Base-by-base conservation (phyloP, 345 rosid genomes). In the Citrus sinensis region DNA sequence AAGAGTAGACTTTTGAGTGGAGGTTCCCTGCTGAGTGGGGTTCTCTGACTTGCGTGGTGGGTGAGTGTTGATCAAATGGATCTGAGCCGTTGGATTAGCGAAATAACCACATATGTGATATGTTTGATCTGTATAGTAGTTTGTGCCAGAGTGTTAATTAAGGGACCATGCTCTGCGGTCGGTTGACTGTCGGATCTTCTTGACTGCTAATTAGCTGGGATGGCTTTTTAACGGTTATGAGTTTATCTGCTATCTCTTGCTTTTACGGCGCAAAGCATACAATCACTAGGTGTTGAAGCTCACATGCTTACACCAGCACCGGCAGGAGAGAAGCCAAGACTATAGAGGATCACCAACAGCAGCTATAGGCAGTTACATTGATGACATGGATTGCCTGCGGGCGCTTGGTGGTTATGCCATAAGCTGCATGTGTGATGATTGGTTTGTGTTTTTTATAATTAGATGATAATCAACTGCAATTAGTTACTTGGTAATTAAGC, bases 161-260 rank as follows among this genome's bases (percentile, higher is more conserved):
- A 63, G 76, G 76, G 22, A 60, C 78, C 93, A 85, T 82, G 82
- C 86, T 67, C 81, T 37, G 56, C 71, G 84, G 93, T 88, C 88
- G 90, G 87, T 79, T 71, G n/a, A 79, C 13, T 86, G 98, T 87
- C 87, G 87, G 94, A 89, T 88, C 85, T 79, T 3, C 40, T 24
- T 65, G 66, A 67, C 67, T 62, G 19, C 2, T 29, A 76, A 58
- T 14, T 77, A 67, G 61, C 74, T 42, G 22, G 1, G 16, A 7
- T 24, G 37, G 29, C 22, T 42, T 37, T 37, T 74, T 1, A 82
- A 79, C 86, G 87, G 81, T 46, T 76, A 34, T 54, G 76, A 69
- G 79, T 66, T 32, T 37, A 42, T 63, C 20, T n/a, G 4, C 32
- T 19, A n/a, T 61, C 19, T 3, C n/a, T 3, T 24, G 34, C 1